Base-by-base conservation (phyloP, 2,329 filamentous ascomycete species). In the Colletotrichum acutatum region DNA sequence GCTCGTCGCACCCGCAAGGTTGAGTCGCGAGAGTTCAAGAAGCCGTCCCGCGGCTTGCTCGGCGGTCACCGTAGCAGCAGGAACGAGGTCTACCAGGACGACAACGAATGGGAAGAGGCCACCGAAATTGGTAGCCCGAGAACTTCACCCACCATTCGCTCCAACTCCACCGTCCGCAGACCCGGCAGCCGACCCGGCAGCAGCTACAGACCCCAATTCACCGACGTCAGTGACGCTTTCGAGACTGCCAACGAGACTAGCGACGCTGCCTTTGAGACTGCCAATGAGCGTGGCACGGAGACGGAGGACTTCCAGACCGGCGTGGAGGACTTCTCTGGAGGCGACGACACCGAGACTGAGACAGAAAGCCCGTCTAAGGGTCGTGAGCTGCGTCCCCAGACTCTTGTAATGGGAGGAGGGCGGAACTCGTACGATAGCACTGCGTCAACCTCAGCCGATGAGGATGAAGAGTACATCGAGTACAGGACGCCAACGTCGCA, bases 261-360 rank as follows among this genome's bases (percentile, higher is more conserved):
- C 76, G 90, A 92, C 74, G 90, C 88, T 24, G 89, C 88, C 9
- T 92, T 92, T 74, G 90, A 91, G 78, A 92, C 90, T 1, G 90
- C 90, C 28, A 94, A 97, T 78, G 96, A 98, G 82, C 91, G 91
- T 32, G 90, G 87, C 14, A 98, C 95, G 0, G 95, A 97, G 83
- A 97, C 95, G 12, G 96, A 98, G 77, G 95, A 95, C 75, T 98
- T 98, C 90, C 94, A 97, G 81, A 98, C 96, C 4, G 95, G 94
- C n/a, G 90, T 91, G 19, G 97, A 98, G 77, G 93, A 94, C 26
- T 83, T 91, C 65, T 89, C 88, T 19, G 95, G 92, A 78, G 93
- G 91, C 74, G 93, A 95, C 74, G 93, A 95, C 76, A 87, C 83
- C 4, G 86, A 93, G 60, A 97, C 95, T 0, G 96, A 98, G 83